Evolutionary conservation across 129 eudicot genomes (phyloP), one percentile per base, ranked within the genome.

Genomic region (Chrysanthemum lavandulifolium): DNA sequence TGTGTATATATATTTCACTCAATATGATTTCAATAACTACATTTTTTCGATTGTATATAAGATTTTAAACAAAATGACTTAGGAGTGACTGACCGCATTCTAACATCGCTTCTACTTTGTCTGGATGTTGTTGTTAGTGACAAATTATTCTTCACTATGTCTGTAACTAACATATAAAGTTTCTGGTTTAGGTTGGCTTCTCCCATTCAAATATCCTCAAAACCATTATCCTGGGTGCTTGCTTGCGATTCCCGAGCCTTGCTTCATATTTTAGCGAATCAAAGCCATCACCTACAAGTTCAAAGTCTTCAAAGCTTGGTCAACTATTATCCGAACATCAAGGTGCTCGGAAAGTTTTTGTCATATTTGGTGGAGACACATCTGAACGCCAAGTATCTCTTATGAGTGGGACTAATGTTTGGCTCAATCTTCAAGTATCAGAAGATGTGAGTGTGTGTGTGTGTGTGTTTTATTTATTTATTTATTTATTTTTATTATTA

Each of bases 321-420:
- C 68, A 73, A 83, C 53, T 59, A 40, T 7, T 65, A 62, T 51
- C 87, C 40, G 48, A 78, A 75, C 40, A 63, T 31, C 75, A 77
- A 61, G 62, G 67, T 72, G 64, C 18, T 72, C 78, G 61, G 18
- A 92, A 92, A 76, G 94, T 87, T 59, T 92, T 80, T 80, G 94
- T 92, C 33, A 83, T 92, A 70, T 92, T 92, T 80, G 97, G 97
- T 40, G 96, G 97, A 56, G 93, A 86, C 82, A 86, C 97, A 27
- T 92, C 97, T 15, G 97, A 92, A 69, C 88, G 97, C 52, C 97
- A 92, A 81, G 97, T 92, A 65, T 92, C 97, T 57, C 96, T 92
- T 50, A 92, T 92, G 97, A 92, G 97, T 67, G 97, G 97, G 69
- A 92, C 97, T 23, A 92, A 92, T 73, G 96, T 92, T 71, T 92